Conservation (phyloP, 2,329 filamentous ascomycete genomes). For the Furcasterigmium sp. region DNA sequence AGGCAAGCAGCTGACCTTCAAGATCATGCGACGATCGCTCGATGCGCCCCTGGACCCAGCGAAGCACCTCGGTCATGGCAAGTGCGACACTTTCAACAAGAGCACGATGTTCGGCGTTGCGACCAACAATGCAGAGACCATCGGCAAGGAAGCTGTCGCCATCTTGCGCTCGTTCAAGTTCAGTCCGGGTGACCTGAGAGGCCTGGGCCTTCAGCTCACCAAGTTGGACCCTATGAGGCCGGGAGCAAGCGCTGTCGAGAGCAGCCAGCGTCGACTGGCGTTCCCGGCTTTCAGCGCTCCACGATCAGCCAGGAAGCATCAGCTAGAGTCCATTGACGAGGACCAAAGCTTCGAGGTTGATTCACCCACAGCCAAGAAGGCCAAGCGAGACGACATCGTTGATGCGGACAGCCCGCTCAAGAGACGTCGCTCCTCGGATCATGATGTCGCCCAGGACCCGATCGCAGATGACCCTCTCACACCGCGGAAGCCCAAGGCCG, state of each 20-base stretch:
- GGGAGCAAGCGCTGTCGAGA: conserved; percentile 49
- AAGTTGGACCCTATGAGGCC: conserved; percentile 77
- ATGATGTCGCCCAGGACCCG: conserved; percentile 36
- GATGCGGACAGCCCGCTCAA: conserved; percentile 30
- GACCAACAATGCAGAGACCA: conserved; percentile 65
- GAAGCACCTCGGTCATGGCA: conserved; percentile 92
- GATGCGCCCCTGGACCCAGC: conserved; percentile 87
- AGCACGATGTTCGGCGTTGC: conserved; percentile 77
- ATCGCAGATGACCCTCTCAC: conserved; percentile 51
- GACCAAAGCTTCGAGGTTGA: conserved; percentile 15
- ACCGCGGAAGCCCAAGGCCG: conserved; percentile 42
- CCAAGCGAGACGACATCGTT: conserved; percentile 36
- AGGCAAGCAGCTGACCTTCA: conserved; percentile 84
- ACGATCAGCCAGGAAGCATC: conserved; percentile 30
- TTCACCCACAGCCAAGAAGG: background rate
- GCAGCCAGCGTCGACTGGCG: conserved; percentile 73
- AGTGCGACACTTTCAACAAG: conserved; percentile 92
- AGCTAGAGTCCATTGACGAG: conserved; percentile 48
- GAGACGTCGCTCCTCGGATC: conserved; percentile 20
- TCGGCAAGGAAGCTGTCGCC: conserved; percentile 79
- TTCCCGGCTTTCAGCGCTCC: conserved; percentile 55
- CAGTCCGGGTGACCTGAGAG: conserved; percentile 86
- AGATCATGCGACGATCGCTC: conserved; percentile 82
- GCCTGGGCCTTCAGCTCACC: conserved; percentile 88
- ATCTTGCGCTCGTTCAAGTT: conserved; percentile 79